Percentiles rank a stretch among this genome's conserved stretches.
phyloP scores from a whole-genome alignment of 164 flowering plant genomes.

The Umbellularia californica region DNA sequence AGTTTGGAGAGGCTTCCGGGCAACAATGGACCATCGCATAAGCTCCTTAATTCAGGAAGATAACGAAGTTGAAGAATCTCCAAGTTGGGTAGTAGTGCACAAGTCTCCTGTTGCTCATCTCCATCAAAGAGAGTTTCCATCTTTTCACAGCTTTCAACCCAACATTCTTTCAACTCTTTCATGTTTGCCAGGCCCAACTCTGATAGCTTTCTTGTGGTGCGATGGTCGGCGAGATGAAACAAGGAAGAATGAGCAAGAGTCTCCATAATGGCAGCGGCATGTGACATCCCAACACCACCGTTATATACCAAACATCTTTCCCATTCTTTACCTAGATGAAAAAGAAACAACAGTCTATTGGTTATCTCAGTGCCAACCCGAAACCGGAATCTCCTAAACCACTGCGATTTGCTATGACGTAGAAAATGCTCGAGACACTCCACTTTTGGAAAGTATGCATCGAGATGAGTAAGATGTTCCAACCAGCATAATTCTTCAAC shows the following conservation, averaged over 20 bases:
- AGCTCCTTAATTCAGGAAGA: not conserved
- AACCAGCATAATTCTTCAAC: too few relatives aligned
- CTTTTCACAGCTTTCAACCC: not conserved
- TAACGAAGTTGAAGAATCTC: accelerated
- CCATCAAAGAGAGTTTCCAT: not conserved
- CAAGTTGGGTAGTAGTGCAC: too few relatives aligned
- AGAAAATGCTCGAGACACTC: not conserved
- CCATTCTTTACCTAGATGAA: too few relatives aligned
- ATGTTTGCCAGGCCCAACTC: not conserved
- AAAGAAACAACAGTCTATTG: accelerated
- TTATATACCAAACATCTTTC: not conserved
- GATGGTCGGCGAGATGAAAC: not conserved
- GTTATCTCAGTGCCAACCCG: not conserved
- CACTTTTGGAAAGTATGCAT: too few relatives aligned
- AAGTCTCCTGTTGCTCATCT: not conserved
- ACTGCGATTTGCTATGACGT: too few relatives aligned
- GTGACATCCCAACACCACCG: not conserved
- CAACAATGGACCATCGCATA: not conserved
- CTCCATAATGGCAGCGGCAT: not conserved
- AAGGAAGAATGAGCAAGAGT: not conserved
- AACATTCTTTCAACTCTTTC: not conserved
- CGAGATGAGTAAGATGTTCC: too few relatives aligned
- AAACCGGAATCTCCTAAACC: too few relatives aligned
- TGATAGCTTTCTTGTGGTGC: not conserved
- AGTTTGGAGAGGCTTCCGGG: not conserved